Percentiles rank a stretch among this genome's conserved stretches.
Conservation (phyloP, 257 asterid genomes). For the Apocynum venetum region DNA sequence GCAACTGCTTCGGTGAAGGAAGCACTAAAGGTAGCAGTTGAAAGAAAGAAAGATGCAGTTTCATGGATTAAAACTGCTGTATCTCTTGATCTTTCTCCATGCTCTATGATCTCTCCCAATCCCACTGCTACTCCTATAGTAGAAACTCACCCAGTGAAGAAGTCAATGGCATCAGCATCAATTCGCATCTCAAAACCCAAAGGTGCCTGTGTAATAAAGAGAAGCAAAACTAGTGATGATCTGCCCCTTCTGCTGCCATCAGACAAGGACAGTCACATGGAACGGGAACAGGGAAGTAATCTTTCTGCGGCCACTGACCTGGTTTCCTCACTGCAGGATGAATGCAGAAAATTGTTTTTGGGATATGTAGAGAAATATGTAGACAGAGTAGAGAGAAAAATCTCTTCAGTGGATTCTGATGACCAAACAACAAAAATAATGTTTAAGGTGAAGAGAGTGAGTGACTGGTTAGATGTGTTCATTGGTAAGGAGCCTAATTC, state of each 20-base stretch:
- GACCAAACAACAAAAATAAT: constrained; percentile 40
- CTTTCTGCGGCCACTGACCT: constrained; percentile 32
- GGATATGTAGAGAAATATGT: constrained; percentile 45
- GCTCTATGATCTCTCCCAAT: constrained; percentile 12
- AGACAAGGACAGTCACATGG: constrained; percentile 30
- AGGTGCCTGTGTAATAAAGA: constrained; percentile 25
- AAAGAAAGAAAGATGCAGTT: constrained; percentile 52
- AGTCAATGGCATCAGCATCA: constrained; percentile 9
- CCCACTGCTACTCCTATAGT: constrained; percentile 15
- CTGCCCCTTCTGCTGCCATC: constrained; percentile 24
- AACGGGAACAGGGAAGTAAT: constrained; percentile 41
- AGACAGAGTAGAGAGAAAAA: constrained; percentile 52
- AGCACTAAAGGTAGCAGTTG: constrained; percentile 33
- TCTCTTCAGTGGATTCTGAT: constrained; percentile 26
- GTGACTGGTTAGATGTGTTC: constrained; percentile 53
- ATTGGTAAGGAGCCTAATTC: constrained; percentile 29
- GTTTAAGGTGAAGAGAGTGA: constrained; percentile 58
- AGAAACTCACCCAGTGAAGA: constrained; percentile 20
- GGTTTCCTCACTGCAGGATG: constrained; percentile 41
- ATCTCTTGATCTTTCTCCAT: constrained; percentile 55
- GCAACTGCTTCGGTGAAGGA: constrained; percentile 37
- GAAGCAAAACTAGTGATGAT: constrained; percentile 20
- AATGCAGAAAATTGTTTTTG: constrained; percentile 48
- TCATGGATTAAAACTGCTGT: constrained; percentile 66
- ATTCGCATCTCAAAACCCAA: constrained; percentile 24